phyloP scores from a whole-genome alignment of 1,284 basidiomycete genomes.

The Ustilago crameri region DNA sequence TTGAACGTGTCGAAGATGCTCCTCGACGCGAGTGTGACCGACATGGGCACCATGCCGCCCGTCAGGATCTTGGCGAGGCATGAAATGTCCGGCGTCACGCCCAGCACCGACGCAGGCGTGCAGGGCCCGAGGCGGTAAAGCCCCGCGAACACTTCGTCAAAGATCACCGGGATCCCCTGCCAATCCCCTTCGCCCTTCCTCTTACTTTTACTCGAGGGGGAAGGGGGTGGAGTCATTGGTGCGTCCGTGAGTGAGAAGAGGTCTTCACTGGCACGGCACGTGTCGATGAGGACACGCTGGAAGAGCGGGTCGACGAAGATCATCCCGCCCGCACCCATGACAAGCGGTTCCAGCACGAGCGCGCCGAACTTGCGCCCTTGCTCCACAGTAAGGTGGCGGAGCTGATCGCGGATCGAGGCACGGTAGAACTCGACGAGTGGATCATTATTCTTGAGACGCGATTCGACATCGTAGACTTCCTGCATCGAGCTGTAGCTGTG shows the following conservation, averaged over 20 bases:
- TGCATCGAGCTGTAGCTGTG: conserved; percentile 71
- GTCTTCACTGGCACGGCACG: conserved; percentile 74
- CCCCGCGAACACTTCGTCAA: conserved; percentile 95
- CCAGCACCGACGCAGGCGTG: conserved; percentile 51
- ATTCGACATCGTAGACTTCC: conserved; percentile 79
- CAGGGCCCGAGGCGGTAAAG: conserved; percentile 81
- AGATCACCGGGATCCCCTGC: conserved; percentile 87
- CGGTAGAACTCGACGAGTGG: conserved; percentile 77
- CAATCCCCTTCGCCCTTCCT: conserved; percentile 69
- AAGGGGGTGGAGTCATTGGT: conserved; percentile 35
- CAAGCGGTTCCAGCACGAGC: conserved; percentile 88
- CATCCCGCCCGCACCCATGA: conserved; percentile 97
- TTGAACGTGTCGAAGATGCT: conserved; percentile 83
- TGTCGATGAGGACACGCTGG: conserved; percentile 86
- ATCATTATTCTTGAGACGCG: conserved; percentile 72
- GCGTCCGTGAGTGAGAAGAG: conserved; percentile 69
- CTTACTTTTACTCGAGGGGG: background rate
- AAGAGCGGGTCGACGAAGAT: conserved; percentile 96
- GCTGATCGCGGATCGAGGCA: conserved; percentile 73
- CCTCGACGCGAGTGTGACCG: conserved; percentile 78
- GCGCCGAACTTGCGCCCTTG: conserved; percentile 73
- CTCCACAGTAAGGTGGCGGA: conserved; percentile 71
- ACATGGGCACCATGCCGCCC: conserved; percentile 88
- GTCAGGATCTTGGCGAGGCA: conserved; percentile 95
- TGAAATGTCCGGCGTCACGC: conserved; percentile 74